These are phyloP conservation scores for Hericium rajendrae DNA, from an alignment of 768 basidiomycete species.

Conservation along the genomic window DNA sequence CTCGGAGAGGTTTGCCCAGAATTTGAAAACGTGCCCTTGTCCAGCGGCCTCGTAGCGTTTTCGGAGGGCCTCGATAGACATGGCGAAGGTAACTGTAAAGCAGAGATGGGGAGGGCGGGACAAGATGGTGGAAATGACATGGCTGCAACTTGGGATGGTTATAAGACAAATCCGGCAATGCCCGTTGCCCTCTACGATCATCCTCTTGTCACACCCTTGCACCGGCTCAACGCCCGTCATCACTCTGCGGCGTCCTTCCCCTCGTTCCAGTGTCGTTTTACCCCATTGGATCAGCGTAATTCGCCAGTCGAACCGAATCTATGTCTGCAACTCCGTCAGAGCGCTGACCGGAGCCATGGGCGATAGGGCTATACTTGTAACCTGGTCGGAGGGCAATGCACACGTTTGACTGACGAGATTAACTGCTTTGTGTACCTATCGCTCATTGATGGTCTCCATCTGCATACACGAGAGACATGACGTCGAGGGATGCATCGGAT, in stretches of 20 bases:
- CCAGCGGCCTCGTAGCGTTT: slow-evolving; percentile 66
- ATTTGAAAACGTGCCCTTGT: slow-evolving; percentile 84
- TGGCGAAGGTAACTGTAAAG: slow-evolving; percentile 18
- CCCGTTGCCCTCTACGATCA: not conserved
- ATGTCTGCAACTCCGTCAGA: too few species aligned
- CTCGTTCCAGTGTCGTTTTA: not conserved
- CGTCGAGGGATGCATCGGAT: too few species aligned
- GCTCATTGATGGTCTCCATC: too few species aligned
- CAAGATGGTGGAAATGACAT: not conserved
- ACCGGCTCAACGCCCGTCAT: not conserved
- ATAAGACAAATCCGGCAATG: not conserved
- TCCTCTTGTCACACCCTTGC: not conserved
- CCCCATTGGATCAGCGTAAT: too few species aligned
- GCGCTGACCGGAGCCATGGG: too few species aligned
- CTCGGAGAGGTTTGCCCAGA: slow-evolving; percentile 67
- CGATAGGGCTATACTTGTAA: too few species aligned
- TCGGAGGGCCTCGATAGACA: slow-evolving; percentile 50
- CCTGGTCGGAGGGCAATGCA: too few species aligned
- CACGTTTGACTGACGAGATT: too few species aligned
- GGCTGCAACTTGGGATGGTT: not conserved
- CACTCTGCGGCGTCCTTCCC: not conserved
- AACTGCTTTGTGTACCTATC: too few species aligned
- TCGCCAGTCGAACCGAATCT: too few species aligned
- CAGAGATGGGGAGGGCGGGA: not conserved
- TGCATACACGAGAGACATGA: too few species aligned